Evolutionary conservation across 2,329 filamentous ascomycete species (phyloP).

Genomic region (Colletotrichum salicis): DNA sequence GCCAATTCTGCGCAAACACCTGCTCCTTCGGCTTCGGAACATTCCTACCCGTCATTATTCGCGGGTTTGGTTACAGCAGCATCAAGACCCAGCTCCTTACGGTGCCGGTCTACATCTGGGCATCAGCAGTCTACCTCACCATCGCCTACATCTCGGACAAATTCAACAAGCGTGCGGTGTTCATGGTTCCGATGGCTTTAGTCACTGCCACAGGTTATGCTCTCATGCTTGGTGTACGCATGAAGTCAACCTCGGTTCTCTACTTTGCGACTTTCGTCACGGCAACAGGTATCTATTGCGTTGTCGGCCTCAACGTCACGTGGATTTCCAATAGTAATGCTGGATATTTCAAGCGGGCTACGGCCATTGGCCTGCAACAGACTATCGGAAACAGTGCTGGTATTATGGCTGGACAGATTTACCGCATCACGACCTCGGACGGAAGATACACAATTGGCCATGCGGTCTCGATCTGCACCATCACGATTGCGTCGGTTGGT

Average conservation of each 20-base stretch:
- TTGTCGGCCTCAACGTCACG: constrained; percentile 54
- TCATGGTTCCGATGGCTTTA: constrained; percentile 59
- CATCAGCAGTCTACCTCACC: constrained; percentile 55
- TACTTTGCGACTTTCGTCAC: constrained; percentile 31
- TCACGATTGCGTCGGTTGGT: constrained; percentile 20
- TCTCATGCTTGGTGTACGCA: constrained; percentile 57
- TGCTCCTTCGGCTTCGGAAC: constrained; percentile 66
- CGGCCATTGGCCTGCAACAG: constrained; percentile 52
- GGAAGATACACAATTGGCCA: constrained; percentile 29
- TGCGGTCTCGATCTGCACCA: constrained; percentile 30
- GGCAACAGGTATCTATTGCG: constrained; percentile 13
- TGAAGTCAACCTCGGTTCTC: constrained; percentile 45
- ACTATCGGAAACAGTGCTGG: constrained; percentile 55
- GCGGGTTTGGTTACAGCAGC: constrained; percentile 60
- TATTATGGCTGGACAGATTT: constrained; percentile 53
- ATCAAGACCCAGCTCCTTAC: constrained; percentile 65
- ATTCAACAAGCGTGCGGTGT: constrained; percentile 45
- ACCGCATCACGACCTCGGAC: constrained; percentile 27
- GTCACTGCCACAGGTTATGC: constrained; percentile 62
- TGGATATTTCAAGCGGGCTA: constrained; percentile 57
- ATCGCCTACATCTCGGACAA: constrained; percentile 59
- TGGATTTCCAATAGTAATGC: constrained; percentile 59
- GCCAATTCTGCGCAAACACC: constrained; percentile 65
- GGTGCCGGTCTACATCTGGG: constrained; percentile 66
- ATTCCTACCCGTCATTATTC: constrained; percentile 66